Percentiles rank a stretch among this genome's conserved stretches.
Evolutionary conservation across 257 asterid genomes (phyloP).

Genomic region (Lantana camara): DNA sequence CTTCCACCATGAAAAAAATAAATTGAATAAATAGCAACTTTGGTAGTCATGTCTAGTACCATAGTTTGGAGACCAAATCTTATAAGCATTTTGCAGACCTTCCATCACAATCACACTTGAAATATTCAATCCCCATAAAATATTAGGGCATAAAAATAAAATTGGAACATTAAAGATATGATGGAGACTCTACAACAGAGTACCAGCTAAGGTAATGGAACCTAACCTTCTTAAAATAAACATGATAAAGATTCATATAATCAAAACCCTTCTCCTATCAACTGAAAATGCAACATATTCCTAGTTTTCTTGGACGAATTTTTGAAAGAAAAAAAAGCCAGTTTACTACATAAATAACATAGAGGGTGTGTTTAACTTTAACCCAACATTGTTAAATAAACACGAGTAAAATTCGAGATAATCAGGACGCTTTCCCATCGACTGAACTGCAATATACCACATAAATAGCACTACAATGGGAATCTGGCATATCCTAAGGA

Average conservation of each 20-base stretch:
- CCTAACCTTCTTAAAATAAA: not conserved
- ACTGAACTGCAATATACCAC: not conserved
- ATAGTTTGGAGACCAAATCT: no score
- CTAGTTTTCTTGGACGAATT: no score
- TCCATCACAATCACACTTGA: constrained; percentile 11
- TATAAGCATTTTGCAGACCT: not conserved
- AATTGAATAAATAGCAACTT: no score
- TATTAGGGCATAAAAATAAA: not conserved
- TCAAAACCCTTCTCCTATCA: no score
- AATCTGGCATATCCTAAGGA: no score
- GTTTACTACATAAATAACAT: no score
- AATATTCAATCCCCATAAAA: constrained; percentile 1
- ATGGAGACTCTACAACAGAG: constrained; percentile 18
- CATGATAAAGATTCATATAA: constrained; percentile 8
- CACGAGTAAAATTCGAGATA: constrained; percentile 17
- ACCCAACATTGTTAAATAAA: not conserved
- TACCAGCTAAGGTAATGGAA: constrained; percentile 16
- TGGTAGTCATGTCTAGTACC: no score
- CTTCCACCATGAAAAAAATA: no score
- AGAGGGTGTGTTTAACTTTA: no score
- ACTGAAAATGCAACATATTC: no score
- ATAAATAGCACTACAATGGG: not conserved
- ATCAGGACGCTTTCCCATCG: constrained; percentile 14
- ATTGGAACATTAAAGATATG: not conserved
- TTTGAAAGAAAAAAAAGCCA: no score